Conservation (phyloP, 1,284 basidiomycete species). For the Moesziomyces antarcticus region DNA sequence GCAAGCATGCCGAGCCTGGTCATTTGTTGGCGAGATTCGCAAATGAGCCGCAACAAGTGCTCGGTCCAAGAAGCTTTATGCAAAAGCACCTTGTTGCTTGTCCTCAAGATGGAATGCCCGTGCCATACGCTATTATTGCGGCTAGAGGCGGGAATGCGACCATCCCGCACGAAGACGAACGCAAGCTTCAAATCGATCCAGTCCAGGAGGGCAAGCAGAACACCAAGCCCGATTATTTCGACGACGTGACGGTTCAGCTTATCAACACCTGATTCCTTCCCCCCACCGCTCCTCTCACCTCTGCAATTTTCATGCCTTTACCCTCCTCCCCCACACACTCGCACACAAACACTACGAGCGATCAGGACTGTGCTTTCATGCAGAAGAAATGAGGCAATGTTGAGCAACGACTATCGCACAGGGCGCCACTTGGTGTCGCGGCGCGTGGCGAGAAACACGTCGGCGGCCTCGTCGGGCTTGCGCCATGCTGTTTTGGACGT, state of each 20-base stretch:
- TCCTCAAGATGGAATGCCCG: background rate
- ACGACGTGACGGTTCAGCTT: constrained; percentile 16
- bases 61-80: constrained; percentile 24
- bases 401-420: background rate
- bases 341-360: background rate
- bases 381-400: too few species aligned
- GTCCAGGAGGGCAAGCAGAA: too few species aligned
- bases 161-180: too few species aligned
- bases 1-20: background rate
- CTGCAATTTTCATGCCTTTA: too few species aligned
- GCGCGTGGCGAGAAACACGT: constrained; percentile 76
- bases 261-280: constrained; percentile 3
- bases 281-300: too few species aligned
- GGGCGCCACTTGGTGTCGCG: constrained; percentile 74
- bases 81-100: constrained; percentile 9
- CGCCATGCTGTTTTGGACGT: constrained; percentile 76
- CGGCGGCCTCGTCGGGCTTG: constrained; percentile 71
- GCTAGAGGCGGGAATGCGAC: background rate
- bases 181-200: too few species aligned
- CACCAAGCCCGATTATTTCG: constrained; percentile 10
- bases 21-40: constrained; percentile 37
- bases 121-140: constrained; percentile 30
- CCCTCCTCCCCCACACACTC: too few species aligned
- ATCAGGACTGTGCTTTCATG: too few species aligned
- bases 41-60: background rate